phyloP scores from a whole-genome alignment of 2,329 filamentous ascomycete genomes.

The Aphanoascus verrucosus region DNA sequence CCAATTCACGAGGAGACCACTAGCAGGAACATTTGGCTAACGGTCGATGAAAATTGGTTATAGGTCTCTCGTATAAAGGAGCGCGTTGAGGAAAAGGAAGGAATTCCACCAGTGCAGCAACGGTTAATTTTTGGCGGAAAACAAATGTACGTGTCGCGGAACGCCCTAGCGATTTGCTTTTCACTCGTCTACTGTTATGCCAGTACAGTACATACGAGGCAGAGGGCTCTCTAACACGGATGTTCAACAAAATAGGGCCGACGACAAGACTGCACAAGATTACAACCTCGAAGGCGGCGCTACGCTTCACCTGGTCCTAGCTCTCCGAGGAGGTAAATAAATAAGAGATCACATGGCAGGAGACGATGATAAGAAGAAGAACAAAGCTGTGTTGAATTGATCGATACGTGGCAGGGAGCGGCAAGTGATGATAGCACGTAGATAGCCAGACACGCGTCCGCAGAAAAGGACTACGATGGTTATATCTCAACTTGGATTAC shows the following conservation, averaged over 20 bases:
- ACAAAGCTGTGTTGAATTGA: no score
- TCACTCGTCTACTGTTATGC: no score
- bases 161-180: no score
- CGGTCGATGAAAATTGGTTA: background rate
- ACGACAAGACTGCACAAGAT: constrained; percentile 85
- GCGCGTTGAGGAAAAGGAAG: constrained; percentile 97
- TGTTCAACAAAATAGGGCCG: constrained; percentile 52
- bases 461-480: no score
- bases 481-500: no score
- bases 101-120: constrained; percentile 93
- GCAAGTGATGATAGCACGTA: background rate
- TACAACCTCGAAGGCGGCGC: constrained; percentile 86
- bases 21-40: background rate
- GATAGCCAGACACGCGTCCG: no score
- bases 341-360: background rate
- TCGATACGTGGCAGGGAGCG: background rate
- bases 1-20: no score
- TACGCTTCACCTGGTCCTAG: constrained; percentile 89
- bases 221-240: background rate
- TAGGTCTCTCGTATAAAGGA: constrained; percentile 96
- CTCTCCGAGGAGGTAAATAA: constrained; percentile 56
- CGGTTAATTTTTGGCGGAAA: constrained; percentile 93
- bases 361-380: background rate
- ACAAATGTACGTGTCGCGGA: constrained; percentile 62
- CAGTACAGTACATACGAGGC: no score